These are phyloP conservation scores for Emydomyces testavorans DNA, from an alignment of 2,329 filamentous ascomycete genomes.

Conservation along the genomic window DNA sequence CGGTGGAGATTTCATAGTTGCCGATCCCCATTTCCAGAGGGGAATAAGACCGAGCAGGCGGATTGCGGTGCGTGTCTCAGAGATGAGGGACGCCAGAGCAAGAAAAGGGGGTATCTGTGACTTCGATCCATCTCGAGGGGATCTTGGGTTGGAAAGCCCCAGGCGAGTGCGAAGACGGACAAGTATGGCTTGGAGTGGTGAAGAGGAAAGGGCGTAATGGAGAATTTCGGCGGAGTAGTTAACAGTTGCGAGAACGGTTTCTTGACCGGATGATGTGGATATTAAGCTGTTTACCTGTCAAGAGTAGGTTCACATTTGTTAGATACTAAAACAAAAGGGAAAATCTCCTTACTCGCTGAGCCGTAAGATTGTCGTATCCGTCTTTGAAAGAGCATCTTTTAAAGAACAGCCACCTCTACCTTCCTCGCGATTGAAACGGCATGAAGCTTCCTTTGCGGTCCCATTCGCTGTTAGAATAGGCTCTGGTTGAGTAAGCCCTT, in stretches of 20 bases:
- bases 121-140: slow-evolving; percentile 22
- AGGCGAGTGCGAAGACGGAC: slow-evolving; percentile 36
- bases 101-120: slow-evolving; percentile 40
- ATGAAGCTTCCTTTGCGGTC: neutral
- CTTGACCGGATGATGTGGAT: slow-evolving; percentile 56
- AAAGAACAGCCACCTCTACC: neutral
- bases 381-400: neutral
- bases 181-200: slow-evolving; percentile 39
- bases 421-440: neutral
- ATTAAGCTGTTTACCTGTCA: slow-evolving; percentile 42
- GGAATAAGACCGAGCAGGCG: slow-evolving; percentile 56
- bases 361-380: slow-evolving; percentile 10
- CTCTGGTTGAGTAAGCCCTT: neutral
- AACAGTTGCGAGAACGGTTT: slow-evolving; percentile 55
- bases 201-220: slow-evolving; percentile 48
- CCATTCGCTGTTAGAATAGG: neutral
- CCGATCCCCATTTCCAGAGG: slow-evolving; percentile 68
- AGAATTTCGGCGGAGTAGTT: slow-evolving; percentile 56
- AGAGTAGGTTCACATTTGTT: too few relatives aligned
- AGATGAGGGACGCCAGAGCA: slow-evolving; percentile 40
- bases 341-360: slow-evolving; percentile 19
- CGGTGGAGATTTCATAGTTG: slow-evolving; percentile 38
- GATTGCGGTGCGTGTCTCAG: slow-evolving; percentile 40
- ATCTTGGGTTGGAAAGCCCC: slow-evolving; percentile 22
- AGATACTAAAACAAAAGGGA: neutral